Evolutionary conservation across 345 rosid species (phyloP).

Genomic region (Euphorbia lathyris): DNA sequence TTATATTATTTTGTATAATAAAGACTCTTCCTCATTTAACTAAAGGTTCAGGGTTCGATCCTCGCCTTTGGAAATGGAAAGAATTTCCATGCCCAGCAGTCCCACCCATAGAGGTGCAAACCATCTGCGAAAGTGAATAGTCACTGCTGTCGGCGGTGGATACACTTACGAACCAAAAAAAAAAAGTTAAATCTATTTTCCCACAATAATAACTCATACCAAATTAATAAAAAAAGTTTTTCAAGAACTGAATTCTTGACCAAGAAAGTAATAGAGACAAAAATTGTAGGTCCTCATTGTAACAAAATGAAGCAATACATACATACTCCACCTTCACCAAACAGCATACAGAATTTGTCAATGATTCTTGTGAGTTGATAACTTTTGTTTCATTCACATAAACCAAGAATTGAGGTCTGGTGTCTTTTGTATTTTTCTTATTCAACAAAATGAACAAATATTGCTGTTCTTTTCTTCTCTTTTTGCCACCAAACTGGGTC

Average conservation of each 20-base stretch:
- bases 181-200: slow-evolving; percentile 6
- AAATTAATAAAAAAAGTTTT: too few species aligned
- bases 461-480: background rate
- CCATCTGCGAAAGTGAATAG: too few species aligned
- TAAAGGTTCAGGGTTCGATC: too few species aligned
- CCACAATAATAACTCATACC: too few species aligned
- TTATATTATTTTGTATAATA: too few species aligned
- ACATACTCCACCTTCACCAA: slow-evolving; percentile 20
- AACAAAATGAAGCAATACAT: background rate
- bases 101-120: too few species aligned
- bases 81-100: too few species aligned
- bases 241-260: slow-evolving; percentile 23
- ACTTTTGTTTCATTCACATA: slow-evolving; percentile 15
- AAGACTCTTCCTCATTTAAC: too few species aligned
- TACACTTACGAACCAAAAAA: too few species aligned
- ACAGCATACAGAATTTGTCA: slow-evolving; percentile 22
- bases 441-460: background rate
- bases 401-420: slow-evolving; percentile 13
- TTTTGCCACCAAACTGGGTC: background rate
- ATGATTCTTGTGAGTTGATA: slow-evolving; percentile 12
- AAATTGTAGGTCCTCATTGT: slow-evolving; percentile 16
- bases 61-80: too few species aligned
- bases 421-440: slow-evolving; percentile 12
- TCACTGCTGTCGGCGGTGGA: too few species aligned
- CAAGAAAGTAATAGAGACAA: slow-evolving; percentile 8